Conservation (phyloP, 176 grass and related monocot genomes). For the bread wheat (Triticum aestivum) region IWGSC_CS_RefSeq_v2.1 NC_057803.1:56470526-56471025, state of each 20-base stretch:
- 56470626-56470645: not conserved
- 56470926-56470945: no score
- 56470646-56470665: constrained; percentile 12
- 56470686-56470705: not conserved
- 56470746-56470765: not conserved
- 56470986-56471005: not conserved
- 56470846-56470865: not conserved
- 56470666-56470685: not conserved
- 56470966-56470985: not conserved
- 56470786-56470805: not conserved
- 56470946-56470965: no score
- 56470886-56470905: no score
- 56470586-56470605: constrained; percentile 8
- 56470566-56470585: not conserved
- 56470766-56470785: not conserved
- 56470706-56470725: not conserved
- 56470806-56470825: not conserved
- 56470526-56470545: constrained; percentile 23
- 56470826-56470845: not conserved
- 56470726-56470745: not conserved
- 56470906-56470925: no score
- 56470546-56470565: constrained; percentile 9
- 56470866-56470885: not conserved
- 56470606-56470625: constrained; percentile 1
- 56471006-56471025: not conserved